Evolutionary conservation across 129 eudicot genomes (phyloP), one percentile per base, ranked within the genome.

Genomic region (sunflower (Helianthus annuus)): DNA sequence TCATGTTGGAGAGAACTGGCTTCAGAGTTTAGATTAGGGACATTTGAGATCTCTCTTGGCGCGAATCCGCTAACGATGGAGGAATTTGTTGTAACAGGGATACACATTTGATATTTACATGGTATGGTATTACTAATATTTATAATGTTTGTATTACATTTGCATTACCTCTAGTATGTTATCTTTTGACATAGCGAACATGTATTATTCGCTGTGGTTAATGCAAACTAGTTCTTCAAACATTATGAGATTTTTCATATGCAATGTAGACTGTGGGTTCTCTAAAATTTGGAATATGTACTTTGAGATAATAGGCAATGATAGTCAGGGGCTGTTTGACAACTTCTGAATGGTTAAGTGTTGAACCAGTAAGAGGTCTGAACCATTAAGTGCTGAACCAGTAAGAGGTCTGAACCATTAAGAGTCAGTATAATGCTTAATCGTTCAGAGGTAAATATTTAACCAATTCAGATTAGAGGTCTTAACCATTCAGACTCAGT

Each of bases 61-160:
- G 11, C 57, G 2, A 15, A 59, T 49, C 17, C 3, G n/a, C 60
- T 49, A 40, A 44, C 45, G 66, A 64, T 70, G 81, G 54, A 71
- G 62, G 69, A 70, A 70, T 72, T 68, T 63, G 56, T 55, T 48
- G 42, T 74, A 56, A 64, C 22, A 48, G 75, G 54, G 72, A 32
- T 77, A 60, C 55, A 39, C 22, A 36, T 78, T 59, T 49, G 68
- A 74, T 65, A 58, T 59, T 59, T 49, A 38, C 17, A 84, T 81
- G 85, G 89, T 84, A 78, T 60, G 81, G 17, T 22, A 39, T 46
- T 66, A 48, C 27, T 3, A 14, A 32, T 19, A 19, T 40, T 3
- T 19, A 32, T n/a, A n/a, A n/a, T 42, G 48, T 49, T 39, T 56
- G 16, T 44, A 42, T 60, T 69, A 34, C 19, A 4, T 48, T 48